These are phyloP conservation scores for Leptographium wingfieldii DNA, from an alignment of 2,329 filamentous ascomycete species.

Conservation along the genomic window DNA sequence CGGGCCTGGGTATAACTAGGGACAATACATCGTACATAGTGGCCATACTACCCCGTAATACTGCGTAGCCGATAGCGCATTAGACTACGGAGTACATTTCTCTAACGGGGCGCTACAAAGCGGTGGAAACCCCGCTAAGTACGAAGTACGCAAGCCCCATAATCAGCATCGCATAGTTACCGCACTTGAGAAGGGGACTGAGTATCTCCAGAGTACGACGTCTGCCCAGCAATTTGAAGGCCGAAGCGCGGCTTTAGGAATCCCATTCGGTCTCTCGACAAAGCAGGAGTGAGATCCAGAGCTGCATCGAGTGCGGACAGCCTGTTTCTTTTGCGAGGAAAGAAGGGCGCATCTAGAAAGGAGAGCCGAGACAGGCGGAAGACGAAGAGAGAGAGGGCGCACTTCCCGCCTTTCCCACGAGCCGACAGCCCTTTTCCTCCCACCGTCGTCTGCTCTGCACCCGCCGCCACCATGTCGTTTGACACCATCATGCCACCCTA, in stretches of 20 bases:
- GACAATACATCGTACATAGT: neutral
- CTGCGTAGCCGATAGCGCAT: neutral
- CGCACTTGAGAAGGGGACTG: neutral
- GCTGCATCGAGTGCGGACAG: neutral
- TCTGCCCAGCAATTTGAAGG: neutral
- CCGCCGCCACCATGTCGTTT: conserved; percentile 49
- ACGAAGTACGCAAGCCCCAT: neutral
- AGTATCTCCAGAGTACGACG: neutral
- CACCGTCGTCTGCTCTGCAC: too few species aligned
- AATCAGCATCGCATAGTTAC: neutral
- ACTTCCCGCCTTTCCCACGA: neutral
- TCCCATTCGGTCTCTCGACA: neutral
- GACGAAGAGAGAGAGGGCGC: neutral
- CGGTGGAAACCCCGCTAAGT: neutral
- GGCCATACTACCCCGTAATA: neutral
- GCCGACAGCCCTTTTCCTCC: too few species aligned
- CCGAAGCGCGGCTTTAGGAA: neutral
- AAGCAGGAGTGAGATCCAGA: neutral
- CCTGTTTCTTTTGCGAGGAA: neutral
- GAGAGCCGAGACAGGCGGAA: neutral
- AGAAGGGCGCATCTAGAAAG: neutral
- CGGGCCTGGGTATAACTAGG: neutral
- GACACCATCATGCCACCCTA: conserved; percentile 56
- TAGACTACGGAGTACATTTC: neutral
- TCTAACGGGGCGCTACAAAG: neutral